Conservation (phyloP, 768 basidiomycete species). For the Mycena kentingensis region DNA sequence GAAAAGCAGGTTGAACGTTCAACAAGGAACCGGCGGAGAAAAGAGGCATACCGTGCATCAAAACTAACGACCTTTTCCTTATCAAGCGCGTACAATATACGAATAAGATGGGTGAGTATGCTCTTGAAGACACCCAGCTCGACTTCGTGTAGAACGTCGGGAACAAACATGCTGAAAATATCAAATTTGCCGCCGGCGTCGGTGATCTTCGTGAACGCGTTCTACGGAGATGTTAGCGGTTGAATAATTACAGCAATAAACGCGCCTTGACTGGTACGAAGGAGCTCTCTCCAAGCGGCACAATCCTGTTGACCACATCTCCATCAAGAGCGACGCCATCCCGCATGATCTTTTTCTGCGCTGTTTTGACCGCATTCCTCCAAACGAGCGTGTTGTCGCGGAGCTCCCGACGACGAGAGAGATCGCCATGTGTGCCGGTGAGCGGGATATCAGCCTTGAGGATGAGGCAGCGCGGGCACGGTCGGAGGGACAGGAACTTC, state of each 20-base stretch:
- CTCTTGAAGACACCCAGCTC: constrained; percentile 32
- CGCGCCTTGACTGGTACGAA: not conserved
- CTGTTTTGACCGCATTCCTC: no score
- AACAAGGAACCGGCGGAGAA: not conserved
- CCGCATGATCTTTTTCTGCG: no score
- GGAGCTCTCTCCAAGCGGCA: no score
- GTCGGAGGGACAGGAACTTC: constrained; percentile 23
- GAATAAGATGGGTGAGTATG: constrained; percentile 28
- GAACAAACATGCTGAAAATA: constrained; percentile 17
- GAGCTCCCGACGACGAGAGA: no score
- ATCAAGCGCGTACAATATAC: constrained; percentile 19
- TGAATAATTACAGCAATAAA: not conserved
- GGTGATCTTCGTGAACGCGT: not conserved
- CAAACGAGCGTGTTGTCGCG: no score
- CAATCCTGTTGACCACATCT: no score
- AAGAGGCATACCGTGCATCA: constrained; percentile 17
- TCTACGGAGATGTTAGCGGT: not conserved
- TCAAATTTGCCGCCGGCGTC: no score
- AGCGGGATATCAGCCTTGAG: no score
- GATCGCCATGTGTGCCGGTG: no score
- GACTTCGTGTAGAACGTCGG: constrained; percentile 32
- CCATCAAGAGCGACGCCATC: no score
- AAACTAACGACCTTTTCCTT: constrained; percentile 11
- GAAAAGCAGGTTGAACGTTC: not conserved
- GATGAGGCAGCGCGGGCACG: no score